These are phyloP conservation scores for Inga leiocalycina DNA, from an alignment of 306 rosid genomes.

Conservation along the genomic window DNA sequence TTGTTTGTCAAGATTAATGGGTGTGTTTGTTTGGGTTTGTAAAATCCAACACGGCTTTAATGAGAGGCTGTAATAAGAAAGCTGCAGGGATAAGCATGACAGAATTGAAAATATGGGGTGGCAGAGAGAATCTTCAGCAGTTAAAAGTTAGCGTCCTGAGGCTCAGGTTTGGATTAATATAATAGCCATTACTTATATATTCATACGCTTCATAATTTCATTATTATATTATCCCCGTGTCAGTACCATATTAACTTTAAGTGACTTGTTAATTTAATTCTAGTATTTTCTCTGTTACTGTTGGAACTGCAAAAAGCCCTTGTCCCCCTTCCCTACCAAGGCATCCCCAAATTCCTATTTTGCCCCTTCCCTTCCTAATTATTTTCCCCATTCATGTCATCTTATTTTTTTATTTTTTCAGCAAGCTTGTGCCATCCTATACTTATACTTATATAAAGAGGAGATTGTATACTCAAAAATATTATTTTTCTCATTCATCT, in stretches of 20 bases:
- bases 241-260: constrained; percentile 23
- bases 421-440: too few relatives aligned
- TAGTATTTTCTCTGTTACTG: constrained; percentile 1
- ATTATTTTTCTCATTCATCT: too few relatives aligned
- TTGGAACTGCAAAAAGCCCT: constrained; percentile 22
- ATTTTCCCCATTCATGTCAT: not conserved
- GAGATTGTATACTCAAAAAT: too few relatives aligned
- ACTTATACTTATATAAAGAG: too few relatives aligned
- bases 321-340: constrained; percentile 32
- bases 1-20: not conserved
- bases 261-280: not conserved
- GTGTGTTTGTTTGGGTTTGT: constrained; percentile 7
- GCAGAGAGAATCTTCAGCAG: constrained; percentile 74
- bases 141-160: constrained; percentile 56
- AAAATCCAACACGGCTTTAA: constrained; percentile 10
- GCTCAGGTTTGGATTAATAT: constrained; percentile 43
- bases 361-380: not conserved
- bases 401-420: too few relatives aligned
- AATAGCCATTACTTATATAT: not conserved
- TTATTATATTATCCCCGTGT: constrained; percentile 44
- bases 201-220: not conserved
- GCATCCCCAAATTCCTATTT: not conserved
- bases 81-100: constrained; percentile 41
- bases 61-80: constrained; percentile 20
- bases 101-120: constrained; percentile 42